Conservation (phyloP, 306 rosid species). For the Vigna angularis region DNA sequence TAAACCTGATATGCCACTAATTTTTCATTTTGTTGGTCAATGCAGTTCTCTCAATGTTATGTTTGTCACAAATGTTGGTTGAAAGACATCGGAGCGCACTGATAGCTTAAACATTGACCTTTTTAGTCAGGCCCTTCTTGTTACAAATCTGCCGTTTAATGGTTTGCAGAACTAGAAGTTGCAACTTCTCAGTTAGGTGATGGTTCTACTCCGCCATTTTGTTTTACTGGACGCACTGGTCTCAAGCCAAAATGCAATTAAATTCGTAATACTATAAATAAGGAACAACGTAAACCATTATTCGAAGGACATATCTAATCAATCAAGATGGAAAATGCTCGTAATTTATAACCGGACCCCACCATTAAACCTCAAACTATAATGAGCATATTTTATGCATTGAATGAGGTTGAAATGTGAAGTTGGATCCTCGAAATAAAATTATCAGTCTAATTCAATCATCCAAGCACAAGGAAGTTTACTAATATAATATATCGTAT, state of each 20-base stretch:
- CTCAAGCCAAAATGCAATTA: not conserved
- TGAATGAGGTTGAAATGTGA: not conserved
- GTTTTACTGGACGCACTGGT: not conserved
- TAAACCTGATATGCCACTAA: conserved; percentile 31
- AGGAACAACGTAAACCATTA: not conserved
- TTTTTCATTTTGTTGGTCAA: conserved; percentile 11
- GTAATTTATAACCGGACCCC: not conserved
- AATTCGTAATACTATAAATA: not conserved
- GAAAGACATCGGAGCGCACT: conserved; percentile 32
- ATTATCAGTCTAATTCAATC: not conserved
- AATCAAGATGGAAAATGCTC: not conserved
- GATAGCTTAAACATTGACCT: not conserved
- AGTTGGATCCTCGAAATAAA: not conserved
- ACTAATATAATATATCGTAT: not conserved
- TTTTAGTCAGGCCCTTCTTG: conserved; percentile 28
- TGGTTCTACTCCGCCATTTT: conserved; percentile 14
- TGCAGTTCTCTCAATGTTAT: conserved; percentile 19
- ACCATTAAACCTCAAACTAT: not conserved
- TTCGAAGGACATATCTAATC: not conserved
- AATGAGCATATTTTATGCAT: not conserved
- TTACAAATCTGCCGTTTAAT: conserved; percentile 16
- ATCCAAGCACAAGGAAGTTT: conserved; percentile 6
- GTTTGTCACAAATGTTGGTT: conserved; percentile 20
- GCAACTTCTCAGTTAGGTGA: conserved; percentile 14
- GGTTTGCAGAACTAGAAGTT: conserved; percentile 20